Evolutionary conservation across 257 asterid species (phyloP), one percentile per base, ranked within the genome.

Genomic region (Knoxia roxburghii): DNA sequence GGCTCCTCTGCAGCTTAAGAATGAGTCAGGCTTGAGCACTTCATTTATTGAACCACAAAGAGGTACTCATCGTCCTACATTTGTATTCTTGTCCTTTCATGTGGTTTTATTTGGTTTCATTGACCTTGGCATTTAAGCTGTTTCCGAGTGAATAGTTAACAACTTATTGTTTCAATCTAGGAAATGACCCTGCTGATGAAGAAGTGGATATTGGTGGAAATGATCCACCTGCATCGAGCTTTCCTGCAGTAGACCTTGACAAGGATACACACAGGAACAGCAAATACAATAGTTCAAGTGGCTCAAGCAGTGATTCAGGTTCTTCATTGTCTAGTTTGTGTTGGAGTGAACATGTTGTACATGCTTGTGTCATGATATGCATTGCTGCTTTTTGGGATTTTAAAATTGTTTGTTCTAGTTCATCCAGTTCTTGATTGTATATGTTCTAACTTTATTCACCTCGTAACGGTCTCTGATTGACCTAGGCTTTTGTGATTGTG

Each of bases 131-230:
- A 18, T 14, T 52, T 18, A 1, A 18, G 51, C 15, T 40, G 62
- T 40, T 30, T 2, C 17, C 18, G 21, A 41, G 27, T 35, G 50
- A 6, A 40, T 35, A 1, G 26, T 49, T 30, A 21, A 37, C 48
- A 13, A 13, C 40, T 53, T 60, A 45, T 24, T 64, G 51, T 70
- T 40, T 20, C 41, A 61, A 74, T 77, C 57, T 77, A 86, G 96
- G 78, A 51, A 76, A 79, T 73, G 95, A 81, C 60, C 76, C 69
- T 49, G 88, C 78, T 48, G 95, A 89, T 32, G 95, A 86, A 83
- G 95, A 87, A 73, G 82, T 86, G 48, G 97, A 89, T 79, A 87
- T 89, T 77, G 91, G 84, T 65, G 94, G 81, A 69, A 69, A 84
- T 77, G 98, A 84, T 72, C 85, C 77, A 14, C 96, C 89, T 57